Conservation (phyloP, 164 flowering plant species). For the Stephania japonica region DNA sequence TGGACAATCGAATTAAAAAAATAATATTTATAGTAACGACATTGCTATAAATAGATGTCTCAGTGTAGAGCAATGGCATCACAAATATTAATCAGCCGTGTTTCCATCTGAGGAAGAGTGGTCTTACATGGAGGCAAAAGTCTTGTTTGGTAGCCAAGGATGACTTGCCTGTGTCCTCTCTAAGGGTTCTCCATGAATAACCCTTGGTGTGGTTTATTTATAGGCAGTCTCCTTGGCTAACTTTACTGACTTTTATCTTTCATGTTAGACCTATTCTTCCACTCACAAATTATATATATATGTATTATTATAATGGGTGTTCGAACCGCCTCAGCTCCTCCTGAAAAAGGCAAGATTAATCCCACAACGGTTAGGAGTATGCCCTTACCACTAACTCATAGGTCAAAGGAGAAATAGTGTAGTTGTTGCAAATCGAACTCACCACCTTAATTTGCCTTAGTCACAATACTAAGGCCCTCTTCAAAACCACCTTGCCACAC, state of each 20-base stretch:
- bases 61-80: neutral
- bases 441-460: too few species aligned
- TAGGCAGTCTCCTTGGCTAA: conserved; percentile 7
- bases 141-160: conserved; percentile 1
- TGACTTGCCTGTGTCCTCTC: conserved; percentile 1
- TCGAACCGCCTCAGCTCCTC: too few species aligned
- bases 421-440: too few species aligned
- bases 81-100: neutral
- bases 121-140: neutral
- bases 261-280: conserved; percentile 6
- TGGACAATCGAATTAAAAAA: neutral
- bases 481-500: too few species aligned
- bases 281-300: neutral
- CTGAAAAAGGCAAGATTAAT: too few species aligned
- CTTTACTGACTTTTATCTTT: neutral
- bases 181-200: neutral
- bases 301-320: too few species aligned
- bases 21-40: neutral
- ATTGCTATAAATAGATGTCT: neutral
- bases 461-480: too few species aligned
- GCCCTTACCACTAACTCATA: too few species aligned
- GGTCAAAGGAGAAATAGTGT: too few species aligned
- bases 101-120: neutral
- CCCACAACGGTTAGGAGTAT: too few species aligned
- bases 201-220: neutral